A percentile compares a stretch with the other conserved stretches of the same genome.
phyloP scores from a whole-genome alignment of 2,329 filamentous ascomycete species.

The Cladosporium sp. region DNA sequence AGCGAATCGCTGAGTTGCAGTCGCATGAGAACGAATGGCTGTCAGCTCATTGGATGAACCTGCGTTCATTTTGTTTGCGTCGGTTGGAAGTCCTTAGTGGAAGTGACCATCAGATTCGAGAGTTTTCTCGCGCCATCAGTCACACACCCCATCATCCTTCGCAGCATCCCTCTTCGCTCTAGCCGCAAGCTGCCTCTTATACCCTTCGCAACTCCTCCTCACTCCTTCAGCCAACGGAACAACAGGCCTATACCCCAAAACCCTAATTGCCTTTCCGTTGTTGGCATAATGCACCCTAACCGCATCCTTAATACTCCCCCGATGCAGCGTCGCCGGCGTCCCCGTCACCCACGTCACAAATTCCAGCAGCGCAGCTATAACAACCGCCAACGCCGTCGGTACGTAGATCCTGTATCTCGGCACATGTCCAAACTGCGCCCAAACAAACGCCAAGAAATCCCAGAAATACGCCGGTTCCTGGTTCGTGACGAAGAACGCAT shows the following conservation, averaged over 20 bases:
- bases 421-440: conserved; percentile 62
- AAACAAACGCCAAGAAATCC: conserved; percentile 80
- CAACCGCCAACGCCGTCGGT: conserved; percentile 52
- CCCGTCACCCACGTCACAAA: conserved; percentile 51
- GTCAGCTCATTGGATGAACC: not conserved
- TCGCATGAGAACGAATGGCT: not conserved
- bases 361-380: conserved; percentile 52
- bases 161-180: not conserved
- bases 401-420: conserved; percentile 53
- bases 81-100: too few species aligned
- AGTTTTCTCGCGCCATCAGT: not conserved
- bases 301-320: conserved; percentile 59
- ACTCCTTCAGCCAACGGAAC: conserved; percentile 57
- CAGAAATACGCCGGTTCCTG: conserved; percentile 62
- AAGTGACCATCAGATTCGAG: not conserved
- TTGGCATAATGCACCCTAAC: conserved; percentile 56
- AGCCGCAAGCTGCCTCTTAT: conserved; percentile 17
- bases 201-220: conserved; percentile 49
- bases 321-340: conserved; percentile 49
- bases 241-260: conserved; percentile 56
- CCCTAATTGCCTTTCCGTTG: conserved; percentile 52
- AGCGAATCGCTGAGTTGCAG: not conserved
- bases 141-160: not conserved
- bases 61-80: not conserved
- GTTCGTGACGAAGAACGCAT: conserved; percentile 68